Base-by-base conservation (phyloP, 2,329 filamentous ascomycete species). In the Rasamsonia emersonii region DNA sequence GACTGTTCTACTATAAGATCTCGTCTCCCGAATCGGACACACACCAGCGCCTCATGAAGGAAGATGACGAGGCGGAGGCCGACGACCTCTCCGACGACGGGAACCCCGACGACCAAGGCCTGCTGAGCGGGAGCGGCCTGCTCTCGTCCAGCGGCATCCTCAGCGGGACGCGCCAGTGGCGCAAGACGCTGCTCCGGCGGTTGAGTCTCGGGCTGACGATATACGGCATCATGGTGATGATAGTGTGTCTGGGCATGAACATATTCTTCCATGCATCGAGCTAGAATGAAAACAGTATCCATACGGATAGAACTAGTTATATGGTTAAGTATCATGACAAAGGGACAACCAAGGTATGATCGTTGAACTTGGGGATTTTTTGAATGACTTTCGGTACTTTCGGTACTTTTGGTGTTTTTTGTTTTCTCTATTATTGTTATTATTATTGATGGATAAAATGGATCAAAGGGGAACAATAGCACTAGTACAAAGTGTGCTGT, bases 1-100 rank as follows among this genome's bases (percentile, higher is more conserved):
- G 91, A 0, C 63, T 98, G 3, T 98, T 98, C 59, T 98, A 96
- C 61, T 98, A 96, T 65, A 96, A 96, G 61, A 96, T 98, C 38
- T 93, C 86, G 9, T 78, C 85, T 15, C 91, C 91, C 0, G 82
- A 94, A 34, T 89, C 84, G 26, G 73, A 79, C 17, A 77, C 89
- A 41, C 86, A 95, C 47, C 89, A 94, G 54, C 76, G 82, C 9
- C 67, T 96, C 7, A 67, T 86, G 41, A 96, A 96, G 56, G 86
- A 91, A 50, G 86, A 95, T 44, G 91, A 96, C 47, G 80, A 82
- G 29, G 70, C 69, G 16, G 68, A 69, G 6, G 64, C 61, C 11
- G 68, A 67, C 2, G 74, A 73, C 21, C 66, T 72, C 1, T 52
- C 61, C 18, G 54, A 59, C 9, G 57, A 47, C 9, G 52, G 50